Evolutionary conservation across 768 basidiomycete genomes (phyloP), one percentile per base, ranked within the genome.

Genomic region (Amanita phalloides): DNA sequence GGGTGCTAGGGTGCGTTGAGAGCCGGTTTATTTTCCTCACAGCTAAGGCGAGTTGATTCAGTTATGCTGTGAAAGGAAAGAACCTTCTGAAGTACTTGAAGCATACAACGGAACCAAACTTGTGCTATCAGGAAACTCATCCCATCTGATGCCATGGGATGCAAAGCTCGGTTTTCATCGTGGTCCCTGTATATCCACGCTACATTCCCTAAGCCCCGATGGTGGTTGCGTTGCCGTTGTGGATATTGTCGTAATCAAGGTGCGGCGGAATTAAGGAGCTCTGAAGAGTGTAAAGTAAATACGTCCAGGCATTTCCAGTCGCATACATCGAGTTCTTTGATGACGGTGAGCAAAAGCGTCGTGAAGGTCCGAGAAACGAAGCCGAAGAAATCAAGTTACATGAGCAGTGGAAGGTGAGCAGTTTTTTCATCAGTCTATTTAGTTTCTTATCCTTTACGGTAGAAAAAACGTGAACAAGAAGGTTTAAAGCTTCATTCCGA

Each of bases 61-160:
- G 90, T 71, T 94, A 32, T 75, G 75, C 2, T 74, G 79, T 17
- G 80, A 84, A 39, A 72, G 73, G 51, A 84, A 84, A 58, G 93
- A 96, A 7, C 84, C 89, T 0, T 72, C 72, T 3, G 93, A 97
- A 52, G 78, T 90, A 2, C 71, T 98, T 23, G 86, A 93, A 55
- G 89, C 87, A 1, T 86, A 87, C 57, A 69, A 78, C 53, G 81
- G 76, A 5, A 78, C 77, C 21, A 74, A 73, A 45, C 73, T 99
- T 17, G 61, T 77, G 20, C 65, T 99, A 14, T 73, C 76, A 3
- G 92, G 90, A 2, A 99, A 99, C 64, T 88, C 89, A 0, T 83
- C 90, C 1, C 84, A 87, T 55, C 71, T 94, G 48, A 87, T 85
- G 3, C 77, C 82, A 0, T 99, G 96, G 96, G 79, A 96, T 61